Conservation (phyloP, 371 early-diverging fungal genomes). For the Parasitella parasitica region DNA sequence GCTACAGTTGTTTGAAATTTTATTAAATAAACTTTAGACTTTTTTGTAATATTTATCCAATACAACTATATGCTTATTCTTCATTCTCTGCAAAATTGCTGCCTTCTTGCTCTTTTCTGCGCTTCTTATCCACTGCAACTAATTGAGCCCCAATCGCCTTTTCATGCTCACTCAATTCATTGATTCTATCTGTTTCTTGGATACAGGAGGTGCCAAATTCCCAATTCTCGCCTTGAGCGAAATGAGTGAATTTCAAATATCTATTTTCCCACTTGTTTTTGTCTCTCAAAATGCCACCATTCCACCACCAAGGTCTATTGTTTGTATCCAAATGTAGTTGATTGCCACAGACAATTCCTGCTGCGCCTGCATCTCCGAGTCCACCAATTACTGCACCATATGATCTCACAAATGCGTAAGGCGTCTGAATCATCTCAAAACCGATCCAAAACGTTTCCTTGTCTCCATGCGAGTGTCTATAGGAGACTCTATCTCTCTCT, state of each 20-base stretch:
- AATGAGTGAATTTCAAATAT: conserved; percentile 37
- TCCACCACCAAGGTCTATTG: conserved; percentile 52
- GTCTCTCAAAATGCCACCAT: conserved; percentile 49
- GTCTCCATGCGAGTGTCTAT: conserved; percentile 48
- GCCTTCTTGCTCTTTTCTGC: background rate
- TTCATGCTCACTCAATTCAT: conserved; percentile 11
- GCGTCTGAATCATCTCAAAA: conserved; percentile 57
- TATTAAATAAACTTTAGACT: conserved; percentile 14
- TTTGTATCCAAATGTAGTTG: conserved; percentile 46
- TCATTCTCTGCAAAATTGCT: background rate
- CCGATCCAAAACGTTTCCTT: conserved; percentile 64
- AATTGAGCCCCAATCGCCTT: conserved; percentile 3
- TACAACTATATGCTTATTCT: background rate
- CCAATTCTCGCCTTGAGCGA: conserved; percentile 31
- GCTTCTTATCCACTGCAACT: conserved; percentile 19
- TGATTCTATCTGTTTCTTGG: conserved; percentile 27
- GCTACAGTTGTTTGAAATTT: conserved; percentile 40
- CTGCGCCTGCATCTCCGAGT: conserved; percentile 44
- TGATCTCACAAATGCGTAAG: conserved; percentile 53
- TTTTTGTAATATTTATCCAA: background rate
- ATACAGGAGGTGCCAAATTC: conserved; percentile 35
- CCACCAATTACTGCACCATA: conserved; percentile 61
- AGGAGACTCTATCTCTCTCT: conserved; percentile 41
- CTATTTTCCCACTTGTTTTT: conserved; percentile 41
- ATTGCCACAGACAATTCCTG: conserved; percentile 52